A percentile compares a stretch with the other conserved stretches of the same genome.
These are phyloP conservation scores for Backusella circina DNA, from an alignment of 192 early-diverging fungal genomes.

Conservation along the genomic window DNA sequence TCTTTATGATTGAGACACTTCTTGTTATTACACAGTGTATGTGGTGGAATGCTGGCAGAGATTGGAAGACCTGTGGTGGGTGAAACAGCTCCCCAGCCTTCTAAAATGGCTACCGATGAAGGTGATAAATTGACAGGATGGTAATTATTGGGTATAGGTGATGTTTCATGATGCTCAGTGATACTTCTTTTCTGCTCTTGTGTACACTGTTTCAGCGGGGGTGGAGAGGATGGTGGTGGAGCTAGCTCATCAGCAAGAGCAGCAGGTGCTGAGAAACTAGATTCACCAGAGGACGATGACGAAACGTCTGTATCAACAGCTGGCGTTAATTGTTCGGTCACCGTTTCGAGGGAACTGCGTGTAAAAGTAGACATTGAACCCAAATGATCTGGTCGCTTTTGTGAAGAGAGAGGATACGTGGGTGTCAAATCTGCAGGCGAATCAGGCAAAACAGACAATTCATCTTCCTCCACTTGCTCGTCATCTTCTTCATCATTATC, in stretches of 20 bases:
- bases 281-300: background rate
- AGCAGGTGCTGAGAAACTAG: conserved; percentile 1
- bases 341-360: conserved; percentile 15
- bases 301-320: background rate
- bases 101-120: conserved; percentile 6
- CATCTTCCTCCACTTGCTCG: background rate
- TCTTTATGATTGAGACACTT: background rate
- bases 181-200: background rate
- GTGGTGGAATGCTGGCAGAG: conserved; percentile 20
- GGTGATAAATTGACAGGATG: background rate
- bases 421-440: background rate
- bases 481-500: background rate
- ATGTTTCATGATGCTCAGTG: background rate
- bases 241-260: background rate
- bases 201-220: background rate
- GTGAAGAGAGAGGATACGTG: background rate
- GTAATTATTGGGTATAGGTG: background rate
- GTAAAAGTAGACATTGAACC: background rate
- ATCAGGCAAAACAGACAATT: background rate
- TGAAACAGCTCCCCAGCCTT: conserved; percentile 19
- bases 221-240: background rate
- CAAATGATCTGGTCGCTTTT: background rate
- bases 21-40: background rate
- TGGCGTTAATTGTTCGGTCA: background rate
- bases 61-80: conserved; percentile 22